These are phyloP conservation scores for Abrus precatorius DNA, from an alignment of 306 rosid species.

Conservation along the genomic window DNA sequence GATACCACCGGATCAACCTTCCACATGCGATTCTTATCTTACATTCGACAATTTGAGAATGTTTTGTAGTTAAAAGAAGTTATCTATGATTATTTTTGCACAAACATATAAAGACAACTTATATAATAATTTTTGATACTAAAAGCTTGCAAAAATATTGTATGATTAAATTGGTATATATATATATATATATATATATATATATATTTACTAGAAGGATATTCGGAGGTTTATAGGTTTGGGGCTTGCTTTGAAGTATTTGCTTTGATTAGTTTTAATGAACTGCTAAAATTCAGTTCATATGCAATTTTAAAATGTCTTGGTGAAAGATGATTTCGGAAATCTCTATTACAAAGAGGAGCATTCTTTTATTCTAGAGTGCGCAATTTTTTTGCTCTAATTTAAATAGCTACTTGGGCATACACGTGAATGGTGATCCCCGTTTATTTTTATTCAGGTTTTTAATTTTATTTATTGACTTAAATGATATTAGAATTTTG, in stretches of 20 bases:
- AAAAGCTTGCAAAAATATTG: too few relatives aligned
- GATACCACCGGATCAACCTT: too few relatives aligned
- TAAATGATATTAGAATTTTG: constrained; percentile 38
- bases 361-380: constrained; percentile 25
- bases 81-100: too few relatives aligned
- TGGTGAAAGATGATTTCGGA: constrained; percentile 4
- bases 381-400: neutral
- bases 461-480: constrained; percentile 36
- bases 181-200: too few relatives aligned
- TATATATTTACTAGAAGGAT: too few relatives aligned
- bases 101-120: too few relatives aligned
- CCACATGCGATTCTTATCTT: too few relatives aligned
- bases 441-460: constrained; percentile 28
- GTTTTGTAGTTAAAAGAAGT: too few relatives aligned
- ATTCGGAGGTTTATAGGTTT: too few relatives aligned
- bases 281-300: constrained; percentile 15
- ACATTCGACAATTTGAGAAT: too few relatives aligned
- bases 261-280: constrained; percentile 39
- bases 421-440: constrained; percentile 24
- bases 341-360: constrained; percentile 16
- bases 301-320: constrained; percentile 43
- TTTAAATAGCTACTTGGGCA: neutral
- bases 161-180: too few relatives aligned
- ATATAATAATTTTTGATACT: too few relatives aligned
- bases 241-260: constrained; percentile 33